Evolutionary conservation across 805 yeast species (phyloP), one percentile per base, ranked within the genome.

Genomic region (Hanseniaspora guilliermondii): DNA sequence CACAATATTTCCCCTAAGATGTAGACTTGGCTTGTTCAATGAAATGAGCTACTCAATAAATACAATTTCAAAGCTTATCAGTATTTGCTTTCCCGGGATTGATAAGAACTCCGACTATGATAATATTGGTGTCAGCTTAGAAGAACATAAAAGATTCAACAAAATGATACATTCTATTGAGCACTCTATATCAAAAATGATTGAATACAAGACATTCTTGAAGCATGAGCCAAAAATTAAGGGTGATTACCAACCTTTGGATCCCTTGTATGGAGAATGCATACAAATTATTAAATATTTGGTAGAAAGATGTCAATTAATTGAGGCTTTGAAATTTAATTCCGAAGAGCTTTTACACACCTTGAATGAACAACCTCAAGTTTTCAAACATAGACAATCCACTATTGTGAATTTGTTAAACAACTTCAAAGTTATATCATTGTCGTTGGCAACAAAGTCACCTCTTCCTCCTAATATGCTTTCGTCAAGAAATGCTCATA

Each of bases 391-490:
- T 12, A 52, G 55, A 30, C 55, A 52, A 44, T 36, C 55, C 3
- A 44, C 75, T 8, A 57, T 76, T 39, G 62, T 67, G 17, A 65
- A 69, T 49, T 54, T 67, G 3, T 60, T 75, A 60, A 66, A 76
- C 39, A 72, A 76, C 8, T 64, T 75, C 14, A 73, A 73, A 55
- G 70, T 68, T 38, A 76, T 78, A 0, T 60, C 75, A n/a, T 47
- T 61, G 5, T 25, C 55, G 5, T 8, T 52, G 12, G 30, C 38
- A 6, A 73, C 67, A 42, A 76, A 75, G 56, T 61, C 70, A 0
- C 79, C 80, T 2, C 54, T 76, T 27, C 80, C 80, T 2, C 79
- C 75, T 57, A 75, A 67, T 59, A 53, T 76, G 19, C 79, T 80
- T 1, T 74, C 78, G 59, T 68, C 76, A 1, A 67, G 75, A 57